These are phyloP conservation scores for Phlebopus sp. DNA, from an alignment of 1,284 basidiomycete genomes.

Conservation along the genomic window DNA sequence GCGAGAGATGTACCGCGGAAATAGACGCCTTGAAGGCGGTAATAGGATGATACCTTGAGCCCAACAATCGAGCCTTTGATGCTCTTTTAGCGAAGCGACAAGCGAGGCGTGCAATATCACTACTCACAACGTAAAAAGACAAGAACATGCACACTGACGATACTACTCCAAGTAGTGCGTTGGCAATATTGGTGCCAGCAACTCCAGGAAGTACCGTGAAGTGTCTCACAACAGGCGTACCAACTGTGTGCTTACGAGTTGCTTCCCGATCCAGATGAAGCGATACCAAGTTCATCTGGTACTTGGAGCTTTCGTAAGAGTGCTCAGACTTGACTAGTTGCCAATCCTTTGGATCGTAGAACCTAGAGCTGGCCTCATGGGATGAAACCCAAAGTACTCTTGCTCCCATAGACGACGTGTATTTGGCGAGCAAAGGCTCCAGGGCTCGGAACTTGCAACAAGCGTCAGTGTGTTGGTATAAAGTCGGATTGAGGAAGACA, in stretches of 20 bases:
- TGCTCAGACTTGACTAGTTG: constrained; percentile 62
- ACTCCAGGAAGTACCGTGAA: constrained; percentile 75
- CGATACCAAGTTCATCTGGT: constrained; percentile 74
- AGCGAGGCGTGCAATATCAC: background rate
- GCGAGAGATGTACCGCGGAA: constrained; percentile 56
- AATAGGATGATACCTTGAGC: constrained; percentile 65
- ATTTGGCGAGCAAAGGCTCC: constrained; percentile 46
- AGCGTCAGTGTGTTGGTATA: constrained; percentile 12
- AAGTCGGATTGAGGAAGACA: constrained; percentile 29
- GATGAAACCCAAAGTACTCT: constrained; percentile 85
- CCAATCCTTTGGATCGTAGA: constrained; percentile 66
- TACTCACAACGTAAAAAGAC: constrained; percentile 69
- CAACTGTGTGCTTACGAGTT: constrained; percentile 23
- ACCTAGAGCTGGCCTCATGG: constrained; percentile 54
- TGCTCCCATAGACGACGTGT: constrained; percentile 41
- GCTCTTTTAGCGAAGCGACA: constrained; percentile 1
- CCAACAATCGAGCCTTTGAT: constrained; percentile 59
- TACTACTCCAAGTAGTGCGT: constrained; percentile 47
- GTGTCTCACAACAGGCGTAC: constrained; percentile 48
- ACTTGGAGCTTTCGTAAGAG: constrained; percentile 78
- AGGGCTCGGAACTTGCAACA: constrained; percentile 56
- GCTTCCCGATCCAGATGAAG: constrained; percentile 53
- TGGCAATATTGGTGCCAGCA: constrained; percentile 64
- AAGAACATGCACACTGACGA: constrained; percentile 54
- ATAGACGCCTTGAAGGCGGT: constrained; percentile 60